Percentiles rank a stretch among this genome's conserved stretches.
Evolutionary conservation across 2,329 filamentous ascomycete species (phyloP).

Genomic region (Tolypocladium amazonense): DNA sequence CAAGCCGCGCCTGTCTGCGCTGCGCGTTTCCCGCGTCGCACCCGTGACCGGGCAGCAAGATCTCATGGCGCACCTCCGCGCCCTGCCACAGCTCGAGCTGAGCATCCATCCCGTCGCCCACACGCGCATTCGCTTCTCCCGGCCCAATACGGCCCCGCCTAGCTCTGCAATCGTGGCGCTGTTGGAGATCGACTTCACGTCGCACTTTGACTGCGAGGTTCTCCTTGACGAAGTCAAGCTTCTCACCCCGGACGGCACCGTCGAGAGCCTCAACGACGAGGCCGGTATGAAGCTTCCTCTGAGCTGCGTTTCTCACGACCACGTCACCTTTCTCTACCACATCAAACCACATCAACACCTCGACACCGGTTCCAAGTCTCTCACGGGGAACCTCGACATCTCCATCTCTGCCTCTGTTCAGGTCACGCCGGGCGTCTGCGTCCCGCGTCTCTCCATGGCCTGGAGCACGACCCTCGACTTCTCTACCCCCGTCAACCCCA

Average conservation of each 20-base stretch:
- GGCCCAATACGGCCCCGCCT: constrained; percentile 46
- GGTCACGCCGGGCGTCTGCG: constrained; percentile 44
- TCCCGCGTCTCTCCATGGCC: constrained; percentile 50
- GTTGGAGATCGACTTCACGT: constrained; percentile 64
- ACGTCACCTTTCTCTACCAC: constrained; percentile 64
- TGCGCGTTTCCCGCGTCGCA: constrained; percentile 64
- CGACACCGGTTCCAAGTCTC: constrained; percentile 34
- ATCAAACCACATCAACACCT: constrained; percentile 41
- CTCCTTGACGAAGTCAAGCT: constrained; percentile 49
- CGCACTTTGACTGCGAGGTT: constrained; percentile 58
- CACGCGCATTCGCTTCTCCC: constrained; percentile 61
- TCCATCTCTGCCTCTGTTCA: constrained; percentile 49
- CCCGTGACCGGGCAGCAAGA: constrained; percentile 55
- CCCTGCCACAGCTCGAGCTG: constrained; percentile 50
- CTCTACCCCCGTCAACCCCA: constrained; percentile 52
- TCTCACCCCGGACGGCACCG: constrained; percentile 43
- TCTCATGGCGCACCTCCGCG: constrained; percentile 51
- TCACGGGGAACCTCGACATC: constrained; percentile 44
- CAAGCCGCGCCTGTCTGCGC: constrained; percentile 58
- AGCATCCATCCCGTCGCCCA: constrained; percentile 60
- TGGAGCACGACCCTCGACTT: constrained; percentile 65
- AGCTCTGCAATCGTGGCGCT: constrained; percentile 56
- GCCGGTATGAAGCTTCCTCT: constrained; percentile 42
- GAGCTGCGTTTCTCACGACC: constrained; percentile 59
- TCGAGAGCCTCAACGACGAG: constrained; percentile 45